Conservation (phyloP, 345 rosid genomes). For the Pseudoturritis turrita region DNA sequence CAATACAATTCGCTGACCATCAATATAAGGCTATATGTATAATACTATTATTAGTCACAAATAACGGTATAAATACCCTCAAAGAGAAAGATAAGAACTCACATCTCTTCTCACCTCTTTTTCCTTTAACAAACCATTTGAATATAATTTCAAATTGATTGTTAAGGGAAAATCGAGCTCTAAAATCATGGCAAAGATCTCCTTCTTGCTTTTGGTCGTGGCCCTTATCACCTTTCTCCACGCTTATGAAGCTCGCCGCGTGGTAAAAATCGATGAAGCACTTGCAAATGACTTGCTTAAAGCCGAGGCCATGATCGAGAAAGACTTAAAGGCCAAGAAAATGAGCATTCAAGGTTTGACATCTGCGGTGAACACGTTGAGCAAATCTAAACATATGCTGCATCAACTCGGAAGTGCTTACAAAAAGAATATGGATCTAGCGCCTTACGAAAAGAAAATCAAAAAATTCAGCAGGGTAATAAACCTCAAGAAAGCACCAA, state of each 20-base stretch:
- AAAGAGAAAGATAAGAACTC: neutral
- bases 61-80: constrained; percentile 4
- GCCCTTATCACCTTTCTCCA: constrained; percentile 16
- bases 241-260: constrained; percentile 16
- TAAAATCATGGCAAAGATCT: constrained; percentile 25
- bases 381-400: neutral
- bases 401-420: neutral
- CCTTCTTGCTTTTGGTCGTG: constrained; percentile 13
- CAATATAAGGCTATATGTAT: neutral
- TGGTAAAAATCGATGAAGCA: neutral
- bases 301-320: constrained; percentile 4
- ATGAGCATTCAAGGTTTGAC: neutral
- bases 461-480: neutral
- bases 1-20: constrained; percentile 2
- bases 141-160: constrained; percentile 22
- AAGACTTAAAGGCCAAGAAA: constrained; percentile 13
- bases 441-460: constrained; percentile 8
- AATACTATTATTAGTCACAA: constrained; percentile 10
- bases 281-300: constrained; percentile 14
- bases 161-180: constrained; percentile 22
- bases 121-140: constrained; percentile 31
- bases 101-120: constrained; percentile 14
- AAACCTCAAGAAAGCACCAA: neutral
- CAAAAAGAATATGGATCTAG: neutral
- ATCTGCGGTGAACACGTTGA: neutral